Evolutionary conservation across 164 flowering plant species (phyloP), one percentile per base, ranked within the genome.

Genomic region (Echeveria elegans): DNA sequence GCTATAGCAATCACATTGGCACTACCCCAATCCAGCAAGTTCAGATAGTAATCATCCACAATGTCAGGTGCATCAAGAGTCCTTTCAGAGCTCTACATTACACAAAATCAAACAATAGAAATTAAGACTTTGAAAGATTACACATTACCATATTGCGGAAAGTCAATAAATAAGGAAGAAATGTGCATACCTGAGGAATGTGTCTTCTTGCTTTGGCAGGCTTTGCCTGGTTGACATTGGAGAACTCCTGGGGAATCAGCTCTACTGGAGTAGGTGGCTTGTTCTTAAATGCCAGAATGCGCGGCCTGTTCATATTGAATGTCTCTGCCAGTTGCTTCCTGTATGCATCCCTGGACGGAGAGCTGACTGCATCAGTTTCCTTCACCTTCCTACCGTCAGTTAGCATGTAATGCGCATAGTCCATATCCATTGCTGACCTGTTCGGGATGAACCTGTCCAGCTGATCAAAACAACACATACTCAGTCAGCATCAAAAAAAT

Each of bases 41-140:
- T 86, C 77, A 83, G 73, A 63, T 79, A 83, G 77, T 81, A 86
- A 65, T 86, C 88, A 69, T 86, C 88, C 50, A 84, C 53, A 26
- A 84, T 66, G 38, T 81, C 90, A 45, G 90, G 88, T 23, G 88
- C 86, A 78, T 84, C 90, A 56, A 86, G 63, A 30, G 85, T 84
- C 73, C 85, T 82, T 72, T 83, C 90, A 1, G 88, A 82, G 1
- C 82, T 78, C 86, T 83, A 82, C 63, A 73, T 24, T 2, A 53
- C 59, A 53, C 59, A 53, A 53, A 47, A 21, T 53, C 59, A 23
- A 24, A 24, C 59, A 53, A 53, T 24, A 53, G 12, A 0, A 23
- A 23, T 0, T 6, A 1, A n/a, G 5, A 48, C 9, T 19, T 7
- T 5, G 1, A 48, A 48, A 19, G n/a, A n/a, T n/a, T n/a, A n/a